Conservation (phyloP, 2,329 filamentous ascomycete species). For the Diplodia sapinea region DNA sequence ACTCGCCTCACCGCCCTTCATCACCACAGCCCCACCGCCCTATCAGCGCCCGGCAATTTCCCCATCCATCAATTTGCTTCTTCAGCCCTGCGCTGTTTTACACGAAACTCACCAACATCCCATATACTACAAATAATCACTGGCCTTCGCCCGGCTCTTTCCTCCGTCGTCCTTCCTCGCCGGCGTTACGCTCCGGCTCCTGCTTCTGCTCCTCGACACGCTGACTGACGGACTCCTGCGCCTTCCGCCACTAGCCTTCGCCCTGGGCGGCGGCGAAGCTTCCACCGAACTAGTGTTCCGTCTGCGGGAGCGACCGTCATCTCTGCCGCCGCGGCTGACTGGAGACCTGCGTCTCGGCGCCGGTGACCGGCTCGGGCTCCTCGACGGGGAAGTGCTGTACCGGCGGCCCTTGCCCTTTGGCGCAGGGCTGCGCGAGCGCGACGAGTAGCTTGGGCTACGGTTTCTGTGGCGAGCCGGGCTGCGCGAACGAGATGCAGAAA, state of each 20-base stretch:
- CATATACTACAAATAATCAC: slow-evolving; percentile 38
- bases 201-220: slow-evolving; percentile 31
- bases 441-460: slow-evolving; percentile 26
- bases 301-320: slow-evolving; percentile 11
- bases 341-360: slow-evolving; percentile 28
- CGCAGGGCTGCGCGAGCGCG: slow-evolving; percentile 31
- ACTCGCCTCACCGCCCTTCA: slow-evolving; percentile 4
- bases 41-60: slow-evolving; percentile 16
- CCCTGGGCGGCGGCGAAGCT: slow-evolving; percentile 31
- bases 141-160: slow-evolving; percentile 38
- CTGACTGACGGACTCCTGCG: slow-evolving; percentile 21
- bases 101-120: background rate
- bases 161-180: slow-evolving; percentile 33
- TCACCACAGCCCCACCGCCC: slow-evolving; percentile 14
- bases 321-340: background rate
- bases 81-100: slow-evolving; percentile 1
- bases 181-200: slow-evolving; percentile 24
- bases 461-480: slow-evolving; percentile 30
- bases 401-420: slow-evolving; percentile 14
- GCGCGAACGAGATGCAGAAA: slow-evolving; percentile 28
- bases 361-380: slow-evolving; percentile 28
- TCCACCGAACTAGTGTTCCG: slow-evolving; percentile 32
- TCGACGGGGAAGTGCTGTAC: slow-evolving; percentile 20
- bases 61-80: background rate
- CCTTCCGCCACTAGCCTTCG: background rate